Evolutionary conservation across 2,329 filamentous ascomycete species (phyloP).

Genomic region (Penicillium concentricum): DNA sequence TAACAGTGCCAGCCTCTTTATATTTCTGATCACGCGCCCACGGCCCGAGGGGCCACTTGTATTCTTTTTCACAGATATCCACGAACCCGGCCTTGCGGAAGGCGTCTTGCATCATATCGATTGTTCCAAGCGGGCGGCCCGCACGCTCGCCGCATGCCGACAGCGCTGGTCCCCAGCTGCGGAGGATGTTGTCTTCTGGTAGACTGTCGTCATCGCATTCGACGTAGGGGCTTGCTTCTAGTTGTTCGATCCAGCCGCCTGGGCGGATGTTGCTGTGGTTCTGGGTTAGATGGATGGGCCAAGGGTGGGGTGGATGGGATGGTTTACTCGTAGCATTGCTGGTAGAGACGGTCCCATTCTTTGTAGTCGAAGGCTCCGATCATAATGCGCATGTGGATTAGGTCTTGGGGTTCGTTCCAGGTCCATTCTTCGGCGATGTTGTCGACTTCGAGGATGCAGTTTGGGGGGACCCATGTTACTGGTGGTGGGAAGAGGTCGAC

Average conservation of each 20-base stretch:
- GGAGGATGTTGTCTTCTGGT: slow-evolving; percentile 14
- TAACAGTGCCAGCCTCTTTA: slow-evolving; percentile 44
- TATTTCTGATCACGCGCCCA: slow-evolving; percentile 31
- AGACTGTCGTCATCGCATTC: slow-evolving; percentile 19
- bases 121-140: slow-evolving; percentile 23
- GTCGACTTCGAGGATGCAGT: slow-evolving; percentile 29
- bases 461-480: slow-evolving; percentile 28
- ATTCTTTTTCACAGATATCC: slow-evolving; percentile 30
- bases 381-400: slow-evolving; percentile 27
- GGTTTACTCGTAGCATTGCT: slow-evolving; percentile 20
- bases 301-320: too few relatives aligned
- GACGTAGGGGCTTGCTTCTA: slow-evolving; percentile 19
- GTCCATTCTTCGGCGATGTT: slow-evolving; percentile 26
- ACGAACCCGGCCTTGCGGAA: slow-evolving; percentile 32
- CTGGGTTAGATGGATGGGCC: not conserved
- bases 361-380: slow-evolving; percentile 12
- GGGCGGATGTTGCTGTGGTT: slow-evolving; percentile 18
- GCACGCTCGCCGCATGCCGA: slow-evolving; percentile 21
- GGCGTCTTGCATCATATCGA: slow-evolving; percentile 23
- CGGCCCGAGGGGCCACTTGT: slow-evolving; percentile 31
- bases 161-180: slow-evolving; percentile 17
- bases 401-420: slow-evolving; percentile 23
- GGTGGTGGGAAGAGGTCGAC: slow-evolving; percentile 29
- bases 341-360: slow-evolving; percentile 19
- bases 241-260: slow-evolving; percentile 23